Conservation (phyloP, 768 basidiomycete genomes). For the Russula emetica region DNA sequence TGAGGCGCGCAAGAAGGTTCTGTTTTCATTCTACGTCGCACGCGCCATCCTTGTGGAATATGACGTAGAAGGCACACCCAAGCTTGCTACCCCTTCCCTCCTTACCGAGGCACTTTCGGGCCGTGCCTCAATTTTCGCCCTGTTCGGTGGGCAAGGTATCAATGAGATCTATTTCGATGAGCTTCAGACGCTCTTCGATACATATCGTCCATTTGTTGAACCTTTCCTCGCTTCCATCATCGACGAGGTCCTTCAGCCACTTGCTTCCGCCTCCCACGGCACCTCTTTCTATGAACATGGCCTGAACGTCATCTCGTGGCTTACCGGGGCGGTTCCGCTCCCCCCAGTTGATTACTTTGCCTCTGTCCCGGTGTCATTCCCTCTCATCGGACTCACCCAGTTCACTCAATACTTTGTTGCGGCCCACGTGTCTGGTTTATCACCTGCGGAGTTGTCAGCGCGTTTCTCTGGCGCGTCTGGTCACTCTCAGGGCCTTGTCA, state of each 20-base stretch:
- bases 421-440: slow-evolving; percentile 67
- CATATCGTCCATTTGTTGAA: slow-evolving; percentile 81
- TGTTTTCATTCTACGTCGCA: slow-evolving; percentile 76
- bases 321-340: slow-evolving; percentile 61
- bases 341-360: slow-evolving; percentile 85
- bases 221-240: slow-evolving; percentile 65
- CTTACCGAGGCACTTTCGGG: slow-evolving; percentile 56
- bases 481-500: slow-evolving; percentile 95
- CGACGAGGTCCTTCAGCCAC: slow-evolving; percentile 62
- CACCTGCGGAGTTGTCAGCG: slow-evolving; percentile 74
- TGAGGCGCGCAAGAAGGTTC: slow-evolving; percentile 70
- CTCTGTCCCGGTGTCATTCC: slow-evolving; percentile 89
- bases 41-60: slow-evolving; percentile 62
- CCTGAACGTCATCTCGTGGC: slow-evolving; percentile 80
- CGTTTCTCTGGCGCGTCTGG: slow-evolving; percentile 86
- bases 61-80: slow-evolving; percentile 52
- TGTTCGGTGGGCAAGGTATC: slow-evolving; percentile 97
- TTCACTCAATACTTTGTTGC: slow-evolving; percentile 87
- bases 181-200: slow-evolving; percentile 85
- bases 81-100: slow-evolving; percentile 61
- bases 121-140: slow-evolving; percentile 75
- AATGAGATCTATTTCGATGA: slow-evolving; percentile 99
- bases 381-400: slow-evolving; percentile 94
- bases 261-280: slow-evolving; percentile 56
- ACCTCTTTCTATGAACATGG: slow-evolving; percentile 73